Percentiles rank a stretch among this genome's conserved stretches.
phyloP scores from a whole-genome alignment of 78 protist genomes.

The Dictyostelium firmibasis region DNA sequence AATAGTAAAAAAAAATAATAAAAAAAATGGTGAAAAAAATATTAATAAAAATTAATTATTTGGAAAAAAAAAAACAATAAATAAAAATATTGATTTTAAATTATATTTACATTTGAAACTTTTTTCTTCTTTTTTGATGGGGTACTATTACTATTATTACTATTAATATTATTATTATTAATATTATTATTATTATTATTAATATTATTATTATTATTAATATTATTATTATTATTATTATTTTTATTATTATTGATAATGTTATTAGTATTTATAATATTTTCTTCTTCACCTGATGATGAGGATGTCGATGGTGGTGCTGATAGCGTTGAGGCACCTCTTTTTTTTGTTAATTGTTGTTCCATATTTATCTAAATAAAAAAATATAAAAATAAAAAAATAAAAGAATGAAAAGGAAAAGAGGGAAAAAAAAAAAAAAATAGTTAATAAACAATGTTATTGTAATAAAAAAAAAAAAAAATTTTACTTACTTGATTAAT shows the following conservation, averaged over 20 bases:
- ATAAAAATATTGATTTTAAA: background rate
- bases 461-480: background rate
- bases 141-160: background rate
- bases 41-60: too few species aligned
- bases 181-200: background rate
- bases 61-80: background rate
- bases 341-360: background rate
- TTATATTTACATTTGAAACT: background rate
- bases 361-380: background rate
- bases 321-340: background rate
- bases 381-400: background rate
- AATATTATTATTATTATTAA: background rate
- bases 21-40: too few species aligned
- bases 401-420: background rate
- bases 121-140: background rate
- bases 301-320: background rate
- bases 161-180: background rate
- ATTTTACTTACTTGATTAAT: background rate
- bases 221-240: background rate
- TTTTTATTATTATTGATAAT: background rate
- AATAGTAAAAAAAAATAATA: too few species aligned
- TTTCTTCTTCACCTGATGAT: background rate
- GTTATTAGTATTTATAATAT: background rate
- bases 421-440: background rate
- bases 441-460: background rate